Evolutionary conservation across 176 grass and related monocot species (phyloP).

Genomic region (Saccharum spontaneum): DNA sequence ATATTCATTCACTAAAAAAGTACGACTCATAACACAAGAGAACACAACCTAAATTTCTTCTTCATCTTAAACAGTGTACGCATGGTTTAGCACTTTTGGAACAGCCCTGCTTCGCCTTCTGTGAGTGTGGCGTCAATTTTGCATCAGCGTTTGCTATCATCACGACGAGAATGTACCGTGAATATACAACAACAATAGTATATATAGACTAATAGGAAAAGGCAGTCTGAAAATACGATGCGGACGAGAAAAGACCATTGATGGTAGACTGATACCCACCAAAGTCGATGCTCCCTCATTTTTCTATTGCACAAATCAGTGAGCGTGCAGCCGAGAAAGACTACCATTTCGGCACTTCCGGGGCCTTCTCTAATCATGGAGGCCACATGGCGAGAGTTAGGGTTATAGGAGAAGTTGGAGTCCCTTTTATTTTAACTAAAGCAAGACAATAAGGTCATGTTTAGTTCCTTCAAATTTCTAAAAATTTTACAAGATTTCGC

Average conservation of each 20-base stretch:
- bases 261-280: not conserved
- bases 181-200: not conserved
- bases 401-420: not conserved
- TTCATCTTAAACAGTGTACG: not conserved
- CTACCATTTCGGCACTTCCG: not conserved
- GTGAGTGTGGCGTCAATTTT: not conserved
- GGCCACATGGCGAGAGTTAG: constrained; percentile 1
- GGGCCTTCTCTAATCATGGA: constrained; percentile 10
- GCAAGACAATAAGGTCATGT: not conserved
- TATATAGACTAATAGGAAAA: not conserved
- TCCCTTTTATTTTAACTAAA: not conserved
- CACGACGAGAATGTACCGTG: not conserved
- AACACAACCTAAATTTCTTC: too few species aligned
- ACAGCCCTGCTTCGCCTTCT: not conserved
- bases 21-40: too few species aligned
- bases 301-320: not conserved
- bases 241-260: not conserved
- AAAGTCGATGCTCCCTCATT: not conserved
- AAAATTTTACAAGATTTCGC: too few species aligned
- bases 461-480: too few species aligned
- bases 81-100: not conserved
- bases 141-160: not conserved
- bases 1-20: too few species aligned
- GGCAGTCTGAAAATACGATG: not conserved
- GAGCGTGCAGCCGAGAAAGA: not conserved